Evolutionary conservation across 176 grass and related monocot species (phyloP).

Genomic region (Oryza meyeriana): DNA sequence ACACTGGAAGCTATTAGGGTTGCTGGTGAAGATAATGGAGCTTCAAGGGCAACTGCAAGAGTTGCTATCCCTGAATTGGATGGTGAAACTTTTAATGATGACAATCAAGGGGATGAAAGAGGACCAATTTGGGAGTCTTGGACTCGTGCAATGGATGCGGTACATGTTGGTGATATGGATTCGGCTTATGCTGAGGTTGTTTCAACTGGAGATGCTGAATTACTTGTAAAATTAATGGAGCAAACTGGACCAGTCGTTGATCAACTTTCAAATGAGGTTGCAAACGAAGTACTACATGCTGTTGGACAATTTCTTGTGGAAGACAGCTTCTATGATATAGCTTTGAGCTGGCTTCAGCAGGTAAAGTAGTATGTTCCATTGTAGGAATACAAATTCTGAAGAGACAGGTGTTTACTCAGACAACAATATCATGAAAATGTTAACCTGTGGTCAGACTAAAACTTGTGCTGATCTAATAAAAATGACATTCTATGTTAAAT

Average conservation of each 20-base stretch:
- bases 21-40: constrained; percentile 90
- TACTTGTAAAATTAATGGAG: constrained; percentile 96
- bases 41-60: constrained; percentile 48
- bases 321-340: constrained; percentile 88
- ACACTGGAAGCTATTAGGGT: constrained; percentile 95
- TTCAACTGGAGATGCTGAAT: constrained; percentile 67
- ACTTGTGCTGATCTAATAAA: constrained; percentile 12
- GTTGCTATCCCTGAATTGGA: constrained; percentile 63
- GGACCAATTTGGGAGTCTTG: constrained; percentile 80
- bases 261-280: constrained; percentile 75
- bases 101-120: constrained; percentile 68
- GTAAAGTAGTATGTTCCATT: constrained; percentile 43
- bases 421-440: constrained; percentile 19
- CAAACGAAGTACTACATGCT: constrained; percentile 78
- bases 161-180: constrained; percentile 78
- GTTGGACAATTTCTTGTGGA: constrained; percentile 84
- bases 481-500: not conserved
- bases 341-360: constrained; percentile 95
- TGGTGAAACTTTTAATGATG: constrained; percentile 66
- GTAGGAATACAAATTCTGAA: constrained; percentile 12
- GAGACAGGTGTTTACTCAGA: not conserved
- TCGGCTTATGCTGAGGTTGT: constrained; percentile 83
- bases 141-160: constrained; percentile 83
- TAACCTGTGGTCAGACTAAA: not conserved
- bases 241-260: constrained; percentile 88